Conservation (phyloP, 495 filamentous ascomycete genomes). For the Aspergillus baeticus region DNA sequence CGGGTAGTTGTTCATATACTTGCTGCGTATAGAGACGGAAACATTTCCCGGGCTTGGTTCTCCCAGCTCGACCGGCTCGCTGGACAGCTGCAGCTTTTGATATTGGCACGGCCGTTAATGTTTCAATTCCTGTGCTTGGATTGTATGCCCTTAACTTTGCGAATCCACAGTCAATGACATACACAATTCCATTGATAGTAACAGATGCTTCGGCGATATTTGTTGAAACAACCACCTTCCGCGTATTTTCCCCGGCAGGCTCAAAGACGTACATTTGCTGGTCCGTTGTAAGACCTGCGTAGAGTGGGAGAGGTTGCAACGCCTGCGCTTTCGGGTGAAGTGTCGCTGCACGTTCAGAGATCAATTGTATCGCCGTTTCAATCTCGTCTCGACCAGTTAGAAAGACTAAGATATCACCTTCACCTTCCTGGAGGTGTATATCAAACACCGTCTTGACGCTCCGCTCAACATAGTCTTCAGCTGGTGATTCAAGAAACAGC, state of each 20-base stretch:
- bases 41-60: conserved; percentile 92
- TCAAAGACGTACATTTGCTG: conserved; percentile 94
- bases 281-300: conserved; percentile 84
- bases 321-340: conserved; percentile 69
- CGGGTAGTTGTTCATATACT: conserved; percentile 65
- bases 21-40: conserved; percentile 89
- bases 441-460: conserved; percentile 88
- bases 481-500: conserved; percentile 75
- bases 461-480: conserved; percentile 86
- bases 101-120: conserved; percentile 80
- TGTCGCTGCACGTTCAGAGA: conserved; percentile 73
- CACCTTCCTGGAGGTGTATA: conserved; percentile 81
- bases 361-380: conserved; percentile 71
- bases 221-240: conserved; percentile 92
- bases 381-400: conserved; percentile 95
- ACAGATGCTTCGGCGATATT: conserved; percentile 97
- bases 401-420: conserved; percentile 90
- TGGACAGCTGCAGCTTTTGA: conserved; percentile 94
- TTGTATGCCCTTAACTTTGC: conserved; percentile 91
- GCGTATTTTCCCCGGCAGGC: conserved; percentile 74
- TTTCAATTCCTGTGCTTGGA: conserved; percentile 84
- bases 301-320: conserved; percentile 79
- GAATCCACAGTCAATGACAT: conserved; percentile 89
- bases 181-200: conserved; percentile 90
- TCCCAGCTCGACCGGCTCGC: conserved; percentile 85